Percentiles rank a stretch among this genome's conserved stretches.
These are phyloP conservation scores for Sclerotinia spermophila DNA, from an alignment of 2,329 filamentous ascomycete genomes.

Conservation along the genomic window DNA sequence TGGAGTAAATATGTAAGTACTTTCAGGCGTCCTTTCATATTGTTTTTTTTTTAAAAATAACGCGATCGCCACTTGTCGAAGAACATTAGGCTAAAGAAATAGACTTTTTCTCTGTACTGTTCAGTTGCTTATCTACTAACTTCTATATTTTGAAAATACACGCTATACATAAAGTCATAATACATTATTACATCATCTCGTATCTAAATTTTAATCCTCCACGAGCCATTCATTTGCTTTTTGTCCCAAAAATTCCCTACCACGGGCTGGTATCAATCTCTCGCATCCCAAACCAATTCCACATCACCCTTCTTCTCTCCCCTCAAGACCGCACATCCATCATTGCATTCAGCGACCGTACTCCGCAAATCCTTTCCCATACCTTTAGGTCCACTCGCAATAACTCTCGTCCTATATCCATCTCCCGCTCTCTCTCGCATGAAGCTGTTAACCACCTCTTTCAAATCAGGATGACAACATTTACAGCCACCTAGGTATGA, in stretches of 20 bases:
- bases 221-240: neutral
- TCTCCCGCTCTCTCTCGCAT: slow-evolving; percentile 43
- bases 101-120: neutral
- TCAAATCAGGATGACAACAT: slow-evolving; percentile 17
- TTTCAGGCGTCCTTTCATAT: too few species aligned
- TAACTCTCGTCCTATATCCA: slow-evolving; percentile 50
- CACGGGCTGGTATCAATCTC: slow-evolving; percentile 33
- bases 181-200: neutral
- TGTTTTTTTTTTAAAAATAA: too few species aligned
- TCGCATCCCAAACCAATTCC: slow-evolving; percentile 56
- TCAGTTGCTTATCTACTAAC: neutral
- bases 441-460: slow-evolving; percentile 47
- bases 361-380: slow-evolving; percentile 57
- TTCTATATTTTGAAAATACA: neutral
- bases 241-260: neutral
- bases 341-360: slow-evolving; percentile 53
- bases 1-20: too few species aligned
- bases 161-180: neutral
- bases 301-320: slow-evolving; percentile 53
- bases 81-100: neutral
- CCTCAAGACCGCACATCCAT: slow-evolving; percentile 52
- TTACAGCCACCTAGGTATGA: neutral
- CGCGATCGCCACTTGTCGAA: neutral
- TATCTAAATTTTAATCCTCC: neutral
- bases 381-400: slow-evolving; percentile 57